Base-by-base conservation (phyloP, 108 stramenopile species). In the Discostella pseudostelligera region DNA sequence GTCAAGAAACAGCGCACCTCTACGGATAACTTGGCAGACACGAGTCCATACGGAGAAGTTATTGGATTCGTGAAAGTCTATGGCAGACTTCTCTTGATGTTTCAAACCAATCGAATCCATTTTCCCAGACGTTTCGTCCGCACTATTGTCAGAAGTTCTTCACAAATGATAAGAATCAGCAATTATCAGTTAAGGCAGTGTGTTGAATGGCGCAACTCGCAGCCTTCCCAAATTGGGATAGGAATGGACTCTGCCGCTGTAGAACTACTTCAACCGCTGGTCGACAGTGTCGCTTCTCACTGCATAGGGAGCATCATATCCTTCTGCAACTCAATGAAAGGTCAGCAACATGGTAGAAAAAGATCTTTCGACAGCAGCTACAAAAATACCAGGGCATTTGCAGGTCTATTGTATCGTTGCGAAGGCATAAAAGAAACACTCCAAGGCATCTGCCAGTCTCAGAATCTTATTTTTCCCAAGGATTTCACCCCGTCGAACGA, bases 141-240 rank as follows among this genome's bases (percentile, higher is more conserved):
- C 26, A 58, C 7, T 24, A 62, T 68, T 39, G 56, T 54, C 26
- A 68, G 57, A 22, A 53, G 26, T 39, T 43, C 74, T 26, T 61
- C 54, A 16, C 8, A 39, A 37, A 61, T 63, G 39, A 63, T 75
- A 0, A 75, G 57, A 55, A 36, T 75, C 24, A 47, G 62, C 28
- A 39, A 57, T 14, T 57, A 63, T 63, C 66, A 68, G 14, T 58
- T 75, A 37, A 54, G 47, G 29, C 26, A 50, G 10, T 75, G 74
- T 44, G 56, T 75, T 39, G 48, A 68, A 49, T 75, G 74, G 74
- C 59, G 74, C 17, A 75, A 35, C 32, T 68, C 66, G 2, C 67
- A 67, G 47, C 37, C 48, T 39, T 25, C 56, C 13, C 42, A 57
- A 37, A 62, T 55, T 28, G 40, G 32, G 7, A 24, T 28, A 25